These are phyloP conservation scores for Ampelocalamus luodianensis DNA, from an alignment of 176 grass and related monocot genomes.

Conservation along the genomic window DNA sequence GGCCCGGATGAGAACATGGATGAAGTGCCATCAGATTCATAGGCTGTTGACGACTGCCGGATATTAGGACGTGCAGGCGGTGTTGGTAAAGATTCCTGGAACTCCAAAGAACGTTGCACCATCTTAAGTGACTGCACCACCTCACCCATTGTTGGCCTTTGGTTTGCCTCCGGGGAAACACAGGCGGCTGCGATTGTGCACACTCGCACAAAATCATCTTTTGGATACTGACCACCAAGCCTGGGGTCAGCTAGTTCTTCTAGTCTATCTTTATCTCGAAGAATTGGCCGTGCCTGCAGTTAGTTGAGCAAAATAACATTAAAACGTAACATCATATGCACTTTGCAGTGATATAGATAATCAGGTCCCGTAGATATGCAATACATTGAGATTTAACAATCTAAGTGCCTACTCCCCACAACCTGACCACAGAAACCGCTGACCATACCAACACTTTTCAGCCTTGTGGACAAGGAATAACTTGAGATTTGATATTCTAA, in stretches of 20 bases:
- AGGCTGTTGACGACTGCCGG: slow-evolving; percentile 56
- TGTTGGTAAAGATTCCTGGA: slow-evolving; percentile 69
- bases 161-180: slow-evolving; percentile 88
- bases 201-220: slow-evolving; percentile 92
- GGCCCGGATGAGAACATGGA: slow-evolving; percentile 98
- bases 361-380: neutral
- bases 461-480: neutral
- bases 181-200: slow-evolving; percentile 96
- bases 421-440: neutral
- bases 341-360: neutral
- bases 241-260: slow-evolving; percentile 79
- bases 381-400: neutral
- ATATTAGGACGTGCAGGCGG: slow-evolving; percentile 59
- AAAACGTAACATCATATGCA: neutral
- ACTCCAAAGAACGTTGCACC: slow-evolving; percentile 78
- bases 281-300: slow-evolving; percentile 78
- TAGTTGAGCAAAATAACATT: slow-evolving; percentile 17
- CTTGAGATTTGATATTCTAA: slow-evolving; percentile 1
- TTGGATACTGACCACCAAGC: slow-evolving; percentile 74
- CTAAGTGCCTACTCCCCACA: neutral
- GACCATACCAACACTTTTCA: neutral
- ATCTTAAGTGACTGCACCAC: slow-evolving; percentile 99
- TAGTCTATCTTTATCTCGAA: slow-evolving; percentile 86
- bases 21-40: slow-evolving; percentile 93
- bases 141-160: slow-evolving; percentile 96